Conservation (phyloP, 768 basidiomycete genomes). For the Albatrellus ellisii region DNA sequence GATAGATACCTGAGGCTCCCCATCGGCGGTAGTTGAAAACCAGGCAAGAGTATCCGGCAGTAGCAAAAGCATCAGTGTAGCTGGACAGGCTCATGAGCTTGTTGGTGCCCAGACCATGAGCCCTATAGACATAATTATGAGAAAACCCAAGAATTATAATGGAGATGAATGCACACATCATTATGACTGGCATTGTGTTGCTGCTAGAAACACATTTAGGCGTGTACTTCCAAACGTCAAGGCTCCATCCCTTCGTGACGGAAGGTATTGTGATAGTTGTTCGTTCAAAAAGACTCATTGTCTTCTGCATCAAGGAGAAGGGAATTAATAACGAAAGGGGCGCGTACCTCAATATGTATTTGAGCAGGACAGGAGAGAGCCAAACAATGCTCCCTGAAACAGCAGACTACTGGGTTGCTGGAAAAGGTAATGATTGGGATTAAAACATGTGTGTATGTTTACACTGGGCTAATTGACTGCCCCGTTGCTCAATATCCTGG, state of each 20-base stretch:
- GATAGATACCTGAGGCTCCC: conserved; percentile 21
- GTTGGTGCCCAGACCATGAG: conserved; percentile 21
- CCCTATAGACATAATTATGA: conserved; percentile 15
- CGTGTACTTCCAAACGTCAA: conserved; percentile 24
- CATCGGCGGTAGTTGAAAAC: conserved; percentile 28
- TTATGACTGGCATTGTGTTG: conserved; percentile 16
- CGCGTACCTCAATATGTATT: no score
- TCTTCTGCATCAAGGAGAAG: no score
- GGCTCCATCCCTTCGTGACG: conserved; percentile 19
- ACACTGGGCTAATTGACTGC: no score
- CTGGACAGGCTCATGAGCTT: conserved; percentile 21
- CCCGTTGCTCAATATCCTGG: no score
- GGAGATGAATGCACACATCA: conserved; percentile 17
- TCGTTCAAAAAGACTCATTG: no score
- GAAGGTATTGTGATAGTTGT: conserved; percentile 20
- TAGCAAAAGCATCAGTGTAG: conserved; percentile 21
- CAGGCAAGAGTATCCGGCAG: conserved; percentile 20
- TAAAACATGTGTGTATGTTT: no score
- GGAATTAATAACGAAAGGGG: no score
- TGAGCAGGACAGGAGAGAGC: no score
- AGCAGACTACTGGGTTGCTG: no score
- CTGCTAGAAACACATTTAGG: conserved; percentile 11
- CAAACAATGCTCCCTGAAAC: no score
- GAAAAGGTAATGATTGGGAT: no score
- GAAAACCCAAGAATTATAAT: neutral